Conservation (phyloP, 306 rosid genomes). For the Sechiopsis laciniata region DNA sequence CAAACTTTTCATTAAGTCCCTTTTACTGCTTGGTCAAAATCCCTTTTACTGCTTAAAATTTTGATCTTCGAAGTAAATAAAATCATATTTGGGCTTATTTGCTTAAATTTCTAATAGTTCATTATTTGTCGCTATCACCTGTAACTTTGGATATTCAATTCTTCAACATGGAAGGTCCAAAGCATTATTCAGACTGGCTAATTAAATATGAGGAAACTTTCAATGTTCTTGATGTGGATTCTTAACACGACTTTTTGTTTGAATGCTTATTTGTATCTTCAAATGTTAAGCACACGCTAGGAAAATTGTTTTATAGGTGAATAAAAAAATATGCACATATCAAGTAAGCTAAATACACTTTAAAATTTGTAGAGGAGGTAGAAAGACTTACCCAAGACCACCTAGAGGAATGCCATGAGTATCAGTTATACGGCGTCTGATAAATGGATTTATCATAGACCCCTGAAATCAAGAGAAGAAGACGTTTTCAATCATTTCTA, state of each 20-base stretch:
- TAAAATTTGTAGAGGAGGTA: background rate
- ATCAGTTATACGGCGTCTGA: slow-evolving; percentile 47
- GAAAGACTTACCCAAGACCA: slow-evolving; percentile 68
- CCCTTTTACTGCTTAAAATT: background rate
- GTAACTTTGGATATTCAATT: no score
- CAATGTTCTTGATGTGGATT: background rate
- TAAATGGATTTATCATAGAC: slow-evolving; percentile 55
- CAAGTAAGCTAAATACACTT: background rate
- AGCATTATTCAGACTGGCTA: background rate
- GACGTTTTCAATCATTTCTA: slow-evolving; percentile 11
- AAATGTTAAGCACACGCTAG: background rate
- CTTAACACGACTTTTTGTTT: background rate
- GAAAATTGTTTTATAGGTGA: background rate
- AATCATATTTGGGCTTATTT: no score
- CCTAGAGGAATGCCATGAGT: slow-evolving; percentile 81
- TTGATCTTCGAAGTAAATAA: background rate
- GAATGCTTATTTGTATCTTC: background rate
- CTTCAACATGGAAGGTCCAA: no score
- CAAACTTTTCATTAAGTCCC: no score
- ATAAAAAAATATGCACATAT: background rate
- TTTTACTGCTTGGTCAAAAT: background rate
- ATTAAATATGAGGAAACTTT: background rate
- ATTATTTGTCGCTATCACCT: background rate
- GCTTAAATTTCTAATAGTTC: background rate
- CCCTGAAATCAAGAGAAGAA: slow-evolving; percentile 38